Conservation (phyloP, 345 rosid species). For the Bruguiera gymnorhiza region DNA sequence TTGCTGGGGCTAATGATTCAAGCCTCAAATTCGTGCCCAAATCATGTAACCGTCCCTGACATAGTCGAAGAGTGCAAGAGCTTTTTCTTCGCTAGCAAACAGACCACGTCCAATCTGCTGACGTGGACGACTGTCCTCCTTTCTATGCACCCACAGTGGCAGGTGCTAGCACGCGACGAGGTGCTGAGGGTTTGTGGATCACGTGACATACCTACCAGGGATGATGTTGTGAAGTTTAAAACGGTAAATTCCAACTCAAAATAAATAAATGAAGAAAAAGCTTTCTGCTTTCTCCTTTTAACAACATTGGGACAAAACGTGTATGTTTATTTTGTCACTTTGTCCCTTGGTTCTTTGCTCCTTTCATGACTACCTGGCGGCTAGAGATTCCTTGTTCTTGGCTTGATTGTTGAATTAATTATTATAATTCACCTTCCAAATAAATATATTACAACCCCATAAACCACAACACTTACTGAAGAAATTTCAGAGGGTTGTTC, state of each 20-base stretch:
- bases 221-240: slow-evolving; percentile 38
- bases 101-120: slow-evolving; percentile 58
- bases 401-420: too few relatives aligned
- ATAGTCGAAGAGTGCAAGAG: slow-evolving; percentile 62
- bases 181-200: slow-evolving; percentile 49
- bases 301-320: too few relatives aligned
- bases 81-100: slow-evolving; percentile 65
- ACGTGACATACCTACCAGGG: slow-evolving; percentile 33
- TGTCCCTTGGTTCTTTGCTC: too few relatives aligned
- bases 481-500: neutral
- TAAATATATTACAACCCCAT: too few relatives aligned
- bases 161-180: slow-evolving; percentile 63
- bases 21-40: slow-evolving; percentile 27
- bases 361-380: too few relatives aligned
- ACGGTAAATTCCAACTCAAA: slow-evolving; percentile 12
- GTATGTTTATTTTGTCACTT: too few relatives aligned
- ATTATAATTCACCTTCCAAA: too few relatives aligned
- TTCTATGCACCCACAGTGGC: slow-evolving; percentile 56
- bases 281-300: too few relatives aligned
- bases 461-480: neutral
- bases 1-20: slow-evolving; percentile 25
- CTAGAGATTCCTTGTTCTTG: too few relatives aligned
- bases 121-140: slow-evolving; percentile 63
- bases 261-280: too few relatives aligned
- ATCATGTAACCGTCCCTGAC: slow-evolving; percentile 34